Percentiles rank a stretch among this genome's conserved stretches.
These are phyloP conservation scores for Tylopilus rubrobrunneus DNA, from an alignment of 768 basidiomycete genomes.

Conservation along the genomic window DNA sequence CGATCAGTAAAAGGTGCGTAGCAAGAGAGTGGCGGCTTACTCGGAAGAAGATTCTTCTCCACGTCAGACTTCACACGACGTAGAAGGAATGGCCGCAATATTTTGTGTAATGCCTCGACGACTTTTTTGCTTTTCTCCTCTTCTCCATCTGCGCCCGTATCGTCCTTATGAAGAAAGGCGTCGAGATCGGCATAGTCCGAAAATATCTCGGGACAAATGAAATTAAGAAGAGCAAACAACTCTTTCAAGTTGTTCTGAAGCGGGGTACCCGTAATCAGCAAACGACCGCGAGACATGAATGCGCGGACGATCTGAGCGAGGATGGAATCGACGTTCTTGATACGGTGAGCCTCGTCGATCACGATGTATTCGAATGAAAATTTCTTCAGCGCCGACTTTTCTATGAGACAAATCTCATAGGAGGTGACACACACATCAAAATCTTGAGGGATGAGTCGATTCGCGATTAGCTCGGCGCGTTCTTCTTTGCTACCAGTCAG, in stretches of 20 bases:
- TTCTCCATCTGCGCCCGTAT: constrained; percentile 58
- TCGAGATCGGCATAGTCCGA: constrained; percentile 90
- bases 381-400: constrained; percentile 88
- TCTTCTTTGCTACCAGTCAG: constrained; percentile 90
- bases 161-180: constrained; percentile 89
- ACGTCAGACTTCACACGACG: constrained; percentile 95
- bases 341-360: constrained; percentile 98
- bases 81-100: constrained; percentile 90
- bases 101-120: constrained; percentile 96
- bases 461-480: constrained; percentile 74
- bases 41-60: constrained; percentile 92
- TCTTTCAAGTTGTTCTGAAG: constrained; percentile 97
- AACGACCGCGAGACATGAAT: constrained; percentile 82
- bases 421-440: constrained; percentile 95
- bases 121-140: constrained; percentile 88
- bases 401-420: constrained; percentile 96
- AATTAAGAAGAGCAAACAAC: constrained; percentile 87
- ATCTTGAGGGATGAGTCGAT: constrained; percentile 75
- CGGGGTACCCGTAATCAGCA: constrained; percentile 96
- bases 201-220: constrained; percentile 96
- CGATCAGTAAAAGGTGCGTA: background rate
- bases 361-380: constrained; percentile 97
- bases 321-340: constrained; percentile 98
- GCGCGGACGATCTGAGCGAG: constrained; percentile 91
- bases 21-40: constrained; percentile 36